Evolutionary conservation across 2,329 filamentous ascomycete genomes (phyloP).

Genomic region (Fusarium sp.): DNA sequence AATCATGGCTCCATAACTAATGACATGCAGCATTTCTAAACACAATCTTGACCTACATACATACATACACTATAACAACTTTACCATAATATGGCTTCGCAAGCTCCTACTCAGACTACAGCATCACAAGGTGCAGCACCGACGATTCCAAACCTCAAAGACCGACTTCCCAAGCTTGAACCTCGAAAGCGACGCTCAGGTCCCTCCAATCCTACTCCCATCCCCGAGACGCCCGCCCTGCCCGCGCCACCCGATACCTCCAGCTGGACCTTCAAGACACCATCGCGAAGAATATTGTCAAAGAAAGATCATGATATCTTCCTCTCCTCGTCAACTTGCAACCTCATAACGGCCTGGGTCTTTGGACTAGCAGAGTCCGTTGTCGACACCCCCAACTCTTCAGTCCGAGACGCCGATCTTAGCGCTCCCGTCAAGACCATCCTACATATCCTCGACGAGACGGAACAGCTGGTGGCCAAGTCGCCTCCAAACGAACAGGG

Average conservation of each 20-base stretch:
- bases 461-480: conserved; percentile 75
- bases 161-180: conserved; percentile 76
- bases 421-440: conserved; percentile 75
- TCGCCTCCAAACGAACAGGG: conserved; percentile 88
- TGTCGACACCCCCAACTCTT: conserved; percentile 76
- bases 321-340: conserved; percentile 80
- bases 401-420: conserved; percentile 69
- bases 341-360: conserved; percentile 85
- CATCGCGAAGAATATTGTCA: conserved; percentile 86
- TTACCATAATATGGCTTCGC: conserved; percentile 47
- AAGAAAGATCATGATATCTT: conserved; percentile 86
- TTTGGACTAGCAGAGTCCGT: conserved; percentile 90
- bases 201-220: conserved; percentile 70
- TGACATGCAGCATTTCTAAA: conserved; percentile 27
- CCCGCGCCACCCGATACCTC: conserved; percentile 76
- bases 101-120: conserved; percentile 27
- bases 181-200: conserved; percentile 71
- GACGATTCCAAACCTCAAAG: conserved; percentile 58
- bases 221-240: conserved; percentile 82
- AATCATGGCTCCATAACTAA: conserved; percentile 32
- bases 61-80: conserved; percentile 23
- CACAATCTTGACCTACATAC: conserved; percentile 18
- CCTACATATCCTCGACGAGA: conserved; percentile 77
- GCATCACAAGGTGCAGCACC: conserved; percentile 31
- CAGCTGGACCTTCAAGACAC: conserved; percentile 73